Base-by-base conservation (phyloP, 2,329 filamentous ascomycete genomes). In the Trichoderma hamatum region DNA sequence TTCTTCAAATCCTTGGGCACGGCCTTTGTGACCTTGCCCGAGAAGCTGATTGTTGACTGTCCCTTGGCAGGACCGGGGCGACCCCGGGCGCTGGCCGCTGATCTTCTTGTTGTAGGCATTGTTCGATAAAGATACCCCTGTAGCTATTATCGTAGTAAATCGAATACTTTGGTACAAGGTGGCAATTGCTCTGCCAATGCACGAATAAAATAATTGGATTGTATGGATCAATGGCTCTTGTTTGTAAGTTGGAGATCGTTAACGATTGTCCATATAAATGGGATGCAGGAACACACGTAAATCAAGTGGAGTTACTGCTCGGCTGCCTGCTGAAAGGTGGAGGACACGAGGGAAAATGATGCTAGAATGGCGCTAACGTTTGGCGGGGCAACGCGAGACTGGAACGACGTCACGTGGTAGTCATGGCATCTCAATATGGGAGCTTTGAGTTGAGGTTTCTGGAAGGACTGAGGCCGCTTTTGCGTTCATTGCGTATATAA, bases 1-100 rank as follows among this genome's bases (percentile, higher is more conserved):
- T 83, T 82, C 74, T 87, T 87, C 71, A 74, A 76, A 24, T 84
- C 80, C 72, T 83, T 84, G 28, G 83, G 77, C 3, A 83, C 80
- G 43, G 82, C 77, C 76, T 89, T 89, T 69, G 86, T 88, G 56
- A 89, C 84, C 52, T 81, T 81, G 76, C 84, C 84, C 73, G 86
- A 83, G 80, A 89, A 89, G 76, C 84, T 87, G 69, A 88, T 82
- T 46, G 84, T 88, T 10, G 85, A 83, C 72, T 89, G 86, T 43
- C 80, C 80, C 75, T 83, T 85, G 70, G 76, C 75, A 58, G 80
- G 76, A 10, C 76, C 77, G 24, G 77, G 73, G 30, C 79, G 77
- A 67, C 78, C 73, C 58, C 79, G 77, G 71, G 77, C 74, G 72
- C 76, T 78, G 73, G 79, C 78, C 51, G 82, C 77, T n/a, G 85